Evolutionary conservation across 176 grass and related monocot species (phyloP), one percentile per base, ranked within the genome.

Genomic region (Rhipidocladum racemiflorum): DNA sequence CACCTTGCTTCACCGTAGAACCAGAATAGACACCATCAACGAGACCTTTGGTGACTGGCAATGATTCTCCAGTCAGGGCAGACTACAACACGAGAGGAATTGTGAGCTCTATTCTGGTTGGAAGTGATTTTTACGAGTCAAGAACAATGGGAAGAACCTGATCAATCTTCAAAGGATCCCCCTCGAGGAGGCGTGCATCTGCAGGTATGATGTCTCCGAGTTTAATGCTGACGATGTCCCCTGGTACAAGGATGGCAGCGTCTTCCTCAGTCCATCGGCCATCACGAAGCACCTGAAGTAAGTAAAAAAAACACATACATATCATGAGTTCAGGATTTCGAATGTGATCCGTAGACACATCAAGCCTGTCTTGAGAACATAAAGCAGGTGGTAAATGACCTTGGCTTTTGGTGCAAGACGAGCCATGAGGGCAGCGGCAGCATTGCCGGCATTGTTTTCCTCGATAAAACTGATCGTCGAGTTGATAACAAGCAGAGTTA

Each of bases 121-220:
- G n/a, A n/a, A n/a, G n/a, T 21, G 1, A 72, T 34, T 57, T 17
- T 38, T 80, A 27, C 34, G 48, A 12, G 60, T 32, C 0, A 44
- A 77, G 61, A 6, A 71, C 10, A 84, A 29, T 21, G 12, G 24
- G 3, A 88, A 28, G 72, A 78, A 94, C 92, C 89, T 94, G 93
- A 69, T 95, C 93, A 11, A 95, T 95, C 83, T 92, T 95, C 23
- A 95, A 84, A 32, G 93, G 90, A 84, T 95, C 93, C 3, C 93
- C 93, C 29, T 92, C 93, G 3, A 95, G 88, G 70, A 95, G 93
- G 24, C 93, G 93, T 1, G 93, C 87, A 27, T 95, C 93, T 8
- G 93, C 93, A 63, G 92, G 88, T 61, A 94, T 81, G 15, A 94
- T 94, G 44, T 94, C 92, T 46, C 92, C 92, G 16, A 94, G 88